A percentile compares a stretch with the other conserved stretches of the same genome.
These are phyloP conservation scores for Didymella pomorum DNA, from an alignment of 2,329 filamentous ascomycete genomes.

Conservation along the genomic window DNA sequence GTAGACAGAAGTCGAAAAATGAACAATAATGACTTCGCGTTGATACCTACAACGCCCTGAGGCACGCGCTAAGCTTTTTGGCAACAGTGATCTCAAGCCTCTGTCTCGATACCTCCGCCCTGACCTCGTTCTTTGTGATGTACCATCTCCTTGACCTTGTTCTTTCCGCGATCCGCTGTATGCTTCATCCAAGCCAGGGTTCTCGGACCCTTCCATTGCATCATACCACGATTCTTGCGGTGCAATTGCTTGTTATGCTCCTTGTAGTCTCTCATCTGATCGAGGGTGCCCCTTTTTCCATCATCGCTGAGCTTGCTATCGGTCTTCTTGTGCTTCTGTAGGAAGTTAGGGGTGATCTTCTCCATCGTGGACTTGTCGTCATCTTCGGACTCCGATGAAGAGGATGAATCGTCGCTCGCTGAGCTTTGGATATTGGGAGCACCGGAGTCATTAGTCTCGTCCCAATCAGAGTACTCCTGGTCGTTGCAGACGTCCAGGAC, in stretches of 20 bases:
- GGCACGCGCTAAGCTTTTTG: constrained; percentile 3
- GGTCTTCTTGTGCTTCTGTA: constrained; percentile 34
- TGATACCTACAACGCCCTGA: constrained; percentile 4
- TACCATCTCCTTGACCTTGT: constrained; percentile 58
- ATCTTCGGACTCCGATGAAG: constrained; percentile 31
- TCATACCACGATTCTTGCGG: constrained; percentile 69
- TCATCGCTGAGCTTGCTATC: constrained; percentile 39
- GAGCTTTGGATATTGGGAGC: constrained; percentile 15
- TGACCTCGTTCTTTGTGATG: constrained; percentile 64
- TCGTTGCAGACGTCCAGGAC: constrained; percentile 69
- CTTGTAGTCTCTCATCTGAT: constrained; percentile 64
- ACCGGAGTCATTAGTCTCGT: constrained; percentile 28
- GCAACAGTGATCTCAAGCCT: constrained; percentile 59
- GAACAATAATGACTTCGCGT: background rate
- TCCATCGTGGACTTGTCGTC: constrained; percentile 24
- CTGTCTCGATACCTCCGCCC: constrained; percentile 71
- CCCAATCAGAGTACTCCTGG: constrained; percentile 56
- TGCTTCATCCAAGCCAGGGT: constrained; percentile 67
- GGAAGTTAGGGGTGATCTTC: constrained; percentile 36
- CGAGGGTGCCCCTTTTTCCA: constrained; percentile 57
- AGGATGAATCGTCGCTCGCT: constrained; percentile 43
- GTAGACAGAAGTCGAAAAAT: background rate
- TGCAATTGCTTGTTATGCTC: constrained; percentile 40
- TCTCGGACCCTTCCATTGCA: constrained; percentile 73
- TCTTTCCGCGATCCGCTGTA: constrained; percentile 62